Conservation (phyloP, 139 green algal genomes). For the Tetradesmus lagerheimii region DNA sequence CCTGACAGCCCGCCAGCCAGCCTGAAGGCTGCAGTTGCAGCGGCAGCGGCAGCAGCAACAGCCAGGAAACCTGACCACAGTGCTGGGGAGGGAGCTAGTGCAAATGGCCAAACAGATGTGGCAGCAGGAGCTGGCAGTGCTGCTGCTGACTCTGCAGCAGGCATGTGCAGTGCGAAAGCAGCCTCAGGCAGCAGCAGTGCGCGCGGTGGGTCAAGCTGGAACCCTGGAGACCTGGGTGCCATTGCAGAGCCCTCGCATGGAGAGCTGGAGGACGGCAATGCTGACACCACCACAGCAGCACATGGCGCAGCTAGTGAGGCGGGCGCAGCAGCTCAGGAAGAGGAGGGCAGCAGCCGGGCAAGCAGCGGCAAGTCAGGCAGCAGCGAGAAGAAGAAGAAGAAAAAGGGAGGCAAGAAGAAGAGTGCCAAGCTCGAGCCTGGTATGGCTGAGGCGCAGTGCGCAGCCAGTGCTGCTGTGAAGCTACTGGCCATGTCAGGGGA, state of each 20-base stretch:
- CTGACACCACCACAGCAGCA: neutral
- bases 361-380: neutral
- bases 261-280: neutral
- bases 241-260: constrained; percentile 26
- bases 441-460: neutral
- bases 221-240: neutral
- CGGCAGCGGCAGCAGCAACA: constrained; percentile 3
- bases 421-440: neutral
- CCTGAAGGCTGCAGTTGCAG: neutral
- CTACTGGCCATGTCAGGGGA: constrained; percentile 33
- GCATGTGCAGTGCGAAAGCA: neutral
- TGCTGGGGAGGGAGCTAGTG: neutral
- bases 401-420: neutral
- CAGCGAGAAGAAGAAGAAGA: neutral
- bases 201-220: neutral
- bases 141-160: neutral
- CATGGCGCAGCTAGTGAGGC: neutral
- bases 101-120: neutral
- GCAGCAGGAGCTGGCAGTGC: neutral
- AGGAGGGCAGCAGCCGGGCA: neutral
- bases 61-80: neutral
- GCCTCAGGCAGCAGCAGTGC: constrained; percentile 14
- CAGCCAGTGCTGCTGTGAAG: constrained; percentile 23
- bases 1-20: neutral
- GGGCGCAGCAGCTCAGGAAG: neutral